Percentiles rank a stretch among this genome's conserved stretches.
These are phyloP conservation scores for Boletus pseudopeckii DNA, from an alignment of 768 basidiomycete genomes.

Conservation along the genomic window DNA sequence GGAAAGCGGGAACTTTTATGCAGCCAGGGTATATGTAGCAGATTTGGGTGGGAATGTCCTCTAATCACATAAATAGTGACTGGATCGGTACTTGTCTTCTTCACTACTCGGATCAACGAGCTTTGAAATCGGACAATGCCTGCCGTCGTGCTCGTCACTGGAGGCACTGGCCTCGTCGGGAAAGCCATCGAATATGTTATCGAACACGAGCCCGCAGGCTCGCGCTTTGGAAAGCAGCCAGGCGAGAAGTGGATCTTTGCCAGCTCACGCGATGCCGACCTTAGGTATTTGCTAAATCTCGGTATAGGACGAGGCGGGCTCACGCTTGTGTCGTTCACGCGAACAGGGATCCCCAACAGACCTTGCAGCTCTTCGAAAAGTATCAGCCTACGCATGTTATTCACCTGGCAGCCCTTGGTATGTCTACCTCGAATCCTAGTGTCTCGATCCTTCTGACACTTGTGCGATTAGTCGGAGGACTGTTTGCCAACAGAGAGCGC, in stretches of 20 bases:
- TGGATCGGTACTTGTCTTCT: background rate
- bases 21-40: background rate
- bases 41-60: slow-evolving; percentile 15
- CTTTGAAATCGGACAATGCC: slow-evolving; percentile 20
- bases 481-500: slow-evolving; percentile 95
- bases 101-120: background rate
- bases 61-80: background rate
- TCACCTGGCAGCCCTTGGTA: slow-evolving; percentile 90
- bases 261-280: slow-evolving; percentile 75
- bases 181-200: slow-evolving; percentile 76
- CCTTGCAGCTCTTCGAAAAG: slow-evolving; percentile 76
- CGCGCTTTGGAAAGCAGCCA: slow-evolving; percentile 68
- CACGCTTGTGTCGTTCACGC: background rate
- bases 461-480: slow-evolving; percentile 69
- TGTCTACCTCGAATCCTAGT: slow-evolving; percentile 17
- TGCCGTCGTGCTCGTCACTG: slow-evolving; percentile 72
- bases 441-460: slow-evolving; percentile 5
- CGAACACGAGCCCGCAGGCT: slow-evolving; percentile 72
- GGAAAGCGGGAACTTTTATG: slow-evolving; percentile 11
- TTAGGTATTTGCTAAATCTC: slow-evolving; percentile 52
- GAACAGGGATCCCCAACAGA: slow-evolving; percentile 64
- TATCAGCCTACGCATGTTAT: slow-evolving; percentile 96
- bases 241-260: slow-evolving; percentile 89
- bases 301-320: background rate
- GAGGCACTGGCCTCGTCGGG: slow-evolving; percentile 86